phyloP scores from a whole-genome alignment of 257 asterid species.

The Jacaranda copaia region DNA sequence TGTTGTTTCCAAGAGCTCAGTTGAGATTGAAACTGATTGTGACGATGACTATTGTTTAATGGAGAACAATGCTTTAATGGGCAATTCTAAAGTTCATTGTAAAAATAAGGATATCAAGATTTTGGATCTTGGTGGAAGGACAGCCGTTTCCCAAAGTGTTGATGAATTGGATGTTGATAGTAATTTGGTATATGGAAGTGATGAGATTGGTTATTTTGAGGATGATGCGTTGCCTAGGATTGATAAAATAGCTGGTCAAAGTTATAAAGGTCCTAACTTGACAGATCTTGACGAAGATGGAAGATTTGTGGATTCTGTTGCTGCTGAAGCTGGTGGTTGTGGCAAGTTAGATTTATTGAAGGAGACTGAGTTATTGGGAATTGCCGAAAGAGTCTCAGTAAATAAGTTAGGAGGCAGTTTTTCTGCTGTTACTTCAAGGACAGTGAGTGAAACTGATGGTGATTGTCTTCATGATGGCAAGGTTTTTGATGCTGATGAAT shows the following conservation, averaged over 20 bases:
- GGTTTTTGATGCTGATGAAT: constrained; percentile 42
- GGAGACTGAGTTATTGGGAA: constrained; percentile 11
- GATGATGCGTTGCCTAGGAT: neutral
- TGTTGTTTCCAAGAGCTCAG: constrained; percentile 30
- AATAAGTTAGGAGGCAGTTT: constrained; percentile 19
- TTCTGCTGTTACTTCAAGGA: constrained; percentile 8
- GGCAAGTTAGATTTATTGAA: neutral
- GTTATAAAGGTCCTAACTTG: neutral
- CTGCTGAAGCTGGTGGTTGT: constrained; percentile 23
- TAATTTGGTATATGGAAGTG: neutral
- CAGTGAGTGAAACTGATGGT: constrained; percentile 30
- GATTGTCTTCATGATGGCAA: constrained; percentile 23
- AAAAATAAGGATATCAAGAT: neutral
- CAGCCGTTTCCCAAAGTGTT: constrained; percentile 8
- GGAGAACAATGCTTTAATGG: constrained; percentile 11
- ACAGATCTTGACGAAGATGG: constrained; percentile 6
- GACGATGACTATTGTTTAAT: constrained; percentile 6
- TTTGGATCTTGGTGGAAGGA: constrained; percentile 1
- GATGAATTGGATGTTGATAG: constrained; percentile 11
- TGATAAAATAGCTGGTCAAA: constrained; percentile 3
- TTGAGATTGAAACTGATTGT: constrained; percentile 27
- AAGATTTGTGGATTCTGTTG: neutral
- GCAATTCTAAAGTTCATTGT: neutral
- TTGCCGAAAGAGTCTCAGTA: neutral
- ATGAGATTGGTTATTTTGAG: neutral